Evolutionary conservation across 768 basidiomycete genomes (phyloP).

Genomic region (Auricularia cornea): DNA sequence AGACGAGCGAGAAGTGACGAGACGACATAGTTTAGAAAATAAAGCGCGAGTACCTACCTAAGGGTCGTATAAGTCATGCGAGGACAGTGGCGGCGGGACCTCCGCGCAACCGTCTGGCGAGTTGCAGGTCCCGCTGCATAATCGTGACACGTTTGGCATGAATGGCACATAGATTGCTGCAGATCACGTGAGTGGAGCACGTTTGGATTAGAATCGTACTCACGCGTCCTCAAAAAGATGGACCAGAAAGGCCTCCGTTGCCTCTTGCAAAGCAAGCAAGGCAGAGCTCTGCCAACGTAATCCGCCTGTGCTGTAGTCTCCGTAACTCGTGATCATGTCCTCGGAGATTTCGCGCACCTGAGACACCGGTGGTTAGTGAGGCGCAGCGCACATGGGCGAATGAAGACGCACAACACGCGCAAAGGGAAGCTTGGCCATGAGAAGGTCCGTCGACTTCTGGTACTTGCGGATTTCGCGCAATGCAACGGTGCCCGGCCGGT

Average conservation of each 20-base stretch:
- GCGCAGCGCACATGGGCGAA: constrained; percentile 1
- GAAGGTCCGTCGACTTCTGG: constrained; percentile 85
- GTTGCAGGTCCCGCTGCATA: constrained; percentile 95
- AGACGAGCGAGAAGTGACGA: background rate
- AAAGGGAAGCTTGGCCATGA: constrained; percentile 84
- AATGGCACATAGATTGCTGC: constrained; percentile 89
- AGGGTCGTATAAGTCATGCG: background rate
- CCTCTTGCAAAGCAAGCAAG: constrained; percentile 89
- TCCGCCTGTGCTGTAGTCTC: constrained; percentile 46
- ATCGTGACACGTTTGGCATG: constrained; percentile 97
- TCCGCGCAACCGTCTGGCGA: constrained; percentile 90
- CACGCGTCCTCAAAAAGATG: constrained; percentile 98
- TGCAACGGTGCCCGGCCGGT: constrained; percentile 83
- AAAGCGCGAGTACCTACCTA: background rate
- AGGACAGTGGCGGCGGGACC: background rate
- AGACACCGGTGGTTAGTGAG: background rate
- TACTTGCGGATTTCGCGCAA: constrained; percentile 90
- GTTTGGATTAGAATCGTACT: constrained; percentile 30
- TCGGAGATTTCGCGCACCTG: constrained; percentile 93
- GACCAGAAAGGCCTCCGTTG: constrained; percentile 89
- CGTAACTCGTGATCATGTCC: constrained; percentile 79
- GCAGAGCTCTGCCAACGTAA: constrained; percentile 96
- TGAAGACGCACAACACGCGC: constrained; percentile 68
- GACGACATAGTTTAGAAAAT: background rate
- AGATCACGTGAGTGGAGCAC: constrained; percentile 4